These are phyloP conservation scores for Microdochium nivale DNA, from an alignment of 2,329 filamentous ascomycete genomes.

Conservation along the genomic window DNA sequence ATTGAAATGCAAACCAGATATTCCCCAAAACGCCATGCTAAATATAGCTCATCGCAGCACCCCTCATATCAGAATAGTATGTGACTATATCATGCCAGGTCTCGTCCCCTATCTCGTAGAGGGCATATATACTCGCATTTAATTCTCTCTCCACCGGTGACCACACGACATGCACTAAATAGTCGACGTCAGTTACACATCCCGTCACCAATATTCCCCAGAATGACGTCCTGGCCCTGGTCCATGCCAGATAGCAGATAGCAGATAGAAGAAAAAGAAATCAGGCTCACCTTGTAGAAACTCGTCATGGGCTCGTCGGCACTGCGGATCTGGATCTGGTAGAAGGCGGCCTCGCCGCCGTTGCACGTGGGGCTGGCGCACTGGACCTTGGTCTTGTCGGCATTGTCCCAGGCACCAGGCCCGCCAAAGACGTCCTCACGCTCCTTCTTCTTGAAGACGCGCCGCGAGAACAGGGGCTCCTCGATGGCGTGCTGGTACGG, in stretches of 20 bases:
- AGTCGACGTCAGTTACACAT: conserved; percentile 10
- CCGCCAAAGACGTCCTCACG: conserved; percentile 87
- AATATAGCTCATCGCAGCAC: too few species aligned
- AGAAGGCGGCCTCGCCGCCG: conserved; percentile 82
- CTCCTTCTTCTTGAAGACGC: conserved; percentile 79
- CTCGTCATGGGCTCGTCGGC: conserved; percentile 98
- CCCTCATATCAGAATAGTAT: too few species aligned
- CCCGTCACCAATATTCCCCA: too few species aligned
- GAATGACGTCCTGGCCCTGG: too few species aligned
- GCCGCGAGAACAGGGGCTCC: conserved; percentile 70
- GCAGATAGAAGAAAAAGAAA: background rate
- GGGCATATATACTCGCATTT: conserved; percentile 9
- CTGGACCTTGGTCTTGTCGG: conserved; percentile 74
- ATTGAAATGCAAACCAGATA: too few species aligned
- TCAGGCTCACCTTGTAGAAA: conserved; percentile 69
- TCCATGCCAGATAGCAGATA: too few species aligned
- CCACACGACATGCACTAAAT: conserved; percentile 58
- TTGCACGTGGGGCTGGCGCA: conserved; percentile 76
- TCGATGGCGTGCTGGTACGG: conserved; percentile 84
- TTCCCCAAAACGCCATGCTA: too few species aligned
- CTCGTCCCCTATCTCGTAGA: too few species aligned
- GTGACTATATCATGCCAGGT: too few species aligned
- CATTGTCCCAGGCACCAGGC: conserved; percentile 81
- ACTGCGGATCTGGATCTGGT: conserved; percentile 94
- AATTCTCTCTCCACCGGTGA: conserved; percentile 60